A percentile compares a stretch with the other conserved stretches of the same genome.
Conservation (phyloP, 768 basidiomycete species). For the Trametes cubensis region DNA sequence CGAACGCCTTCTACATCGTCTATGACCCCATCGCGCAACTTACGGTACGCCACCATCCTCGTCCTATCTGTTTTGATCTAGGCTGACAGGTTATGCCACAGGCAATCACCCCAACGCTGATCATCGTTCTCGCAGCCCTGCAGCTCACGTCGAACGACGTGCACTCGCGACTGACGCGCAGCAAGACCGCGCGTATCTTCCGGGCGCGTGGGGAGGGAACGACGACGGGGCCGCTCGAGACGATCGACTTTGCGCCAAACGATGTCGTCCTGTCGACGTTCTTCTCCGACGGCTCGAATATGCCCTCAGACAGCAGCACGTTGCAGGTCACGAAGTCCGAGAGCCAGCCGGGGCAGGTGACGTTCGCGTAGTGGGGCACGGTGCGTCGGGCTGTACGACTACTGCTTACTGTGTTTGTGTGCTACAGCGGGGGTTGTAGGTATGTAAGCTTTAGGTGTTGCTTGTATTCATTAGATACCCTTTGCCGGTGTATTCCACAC, state of each 20-base stretch:
- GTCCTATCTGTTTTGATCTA: neutral
- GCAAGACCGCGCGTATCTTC: slow-evolving; percentile 7
- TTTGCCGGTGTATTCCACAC: too few species aligned
- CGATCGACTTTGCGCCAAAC: slow-evolving; percentile 25
- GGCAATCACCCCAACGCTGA: slow-evolving; percentile 37
- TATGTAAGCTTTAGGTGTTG: too few species aligned
- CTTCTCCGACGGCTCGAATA: neutral
- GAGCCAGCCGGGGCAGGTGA: neutral
- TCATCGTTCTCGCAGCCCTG: slow-evolving; percentile 36
- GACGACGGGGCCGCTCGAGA: slow-evolving; percentile 19
- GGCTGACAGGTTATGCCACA: slow-evolving; percentile 1
- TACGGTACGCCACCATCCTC: slow-evolving; percentile 18
- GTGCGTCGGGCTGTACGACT: too few species aligned
- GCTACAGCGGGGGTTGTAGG: too few species aligned
- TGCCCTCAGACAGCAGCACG: too few species aligned
- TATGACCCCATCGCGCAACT: slow-evolving; percentile 42
- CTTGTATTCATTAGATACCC: too few species aligned
- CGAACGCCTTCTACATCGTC: slow-evolving; percentile 42
- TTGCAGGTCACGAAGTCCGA: neutral
- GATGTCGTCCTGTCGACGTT: slow-evolving; percentile 2
- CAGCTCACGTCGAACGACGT: slow-evolving; percentile 34
- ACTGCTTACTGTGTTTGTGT: too few species aligned
- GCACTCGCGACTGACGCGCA: slow-evolving; percentile 30
- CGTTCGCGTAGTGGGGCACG: too few species aligned
- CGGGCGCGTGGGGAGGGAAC: slow-evolving; percentile 10